Base-by-base conservation (phyloP, 148 eudicot species). In the Pharnaceum exiguum region DNA sequence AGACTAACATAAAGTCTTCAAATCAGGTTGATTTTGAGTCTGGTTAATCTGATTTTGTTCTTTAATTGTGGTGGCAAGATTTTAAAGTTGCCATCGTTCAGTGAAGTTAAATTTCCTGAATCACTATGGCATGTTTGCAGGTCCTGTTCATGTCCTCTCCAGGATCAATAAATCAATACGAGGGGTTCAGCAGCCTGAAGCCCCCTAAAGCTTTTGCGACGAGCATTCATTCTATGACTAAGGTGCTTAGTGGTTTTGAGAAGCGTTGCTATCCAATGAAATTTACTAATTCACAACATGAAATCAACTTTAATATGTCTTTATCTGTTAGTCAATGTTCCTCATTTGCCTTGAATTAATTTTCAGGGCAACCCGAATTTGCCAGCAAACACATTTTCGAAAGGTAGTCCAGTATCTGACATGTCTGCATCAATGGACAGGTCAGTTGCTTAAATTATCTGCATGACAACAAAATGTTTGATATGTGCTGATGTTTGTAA, bases 361-460 rank as follows among this genome's bases (percentile, higher is more conserved):
- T 55, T 55, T 37, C 60, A 55, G 60, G 60, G 46, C 22, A 55
- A 55, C 31, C 30, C 46, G 25, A 55, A 55, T 38, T 8, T 55
- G 46, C 25, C 19, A 55, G 46, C 32, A 22, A 46, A 55, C 25
- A 46, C 60, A 55, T 35, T 37, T 55, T 55, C 60, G 2, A 55
- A 38, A 38, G 46, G 21, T 42, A 55, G 60, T 37, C 46, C 60
- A 16, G 60, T 22, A 12, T 55, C 32, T 37, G 46, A 55, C 46
- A 25, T 55, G 28, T 55, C 60, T 55, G 60, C 46, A 15, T 55
- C 60, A 15, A 23, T 37, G 17, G 46, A 37, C 22, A 38, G 60
- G 60, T 55, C 30, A 55, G 60, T 25, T 24, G n/a, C 39, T 25
- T 27, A 19, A 2, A 13, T 15, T 23, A 24, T 5, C 42, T 53